Base-by-base conservation (phyloP, 108 stramenopile genomes). In the Pseudonitzschia multistriata region DNA sequence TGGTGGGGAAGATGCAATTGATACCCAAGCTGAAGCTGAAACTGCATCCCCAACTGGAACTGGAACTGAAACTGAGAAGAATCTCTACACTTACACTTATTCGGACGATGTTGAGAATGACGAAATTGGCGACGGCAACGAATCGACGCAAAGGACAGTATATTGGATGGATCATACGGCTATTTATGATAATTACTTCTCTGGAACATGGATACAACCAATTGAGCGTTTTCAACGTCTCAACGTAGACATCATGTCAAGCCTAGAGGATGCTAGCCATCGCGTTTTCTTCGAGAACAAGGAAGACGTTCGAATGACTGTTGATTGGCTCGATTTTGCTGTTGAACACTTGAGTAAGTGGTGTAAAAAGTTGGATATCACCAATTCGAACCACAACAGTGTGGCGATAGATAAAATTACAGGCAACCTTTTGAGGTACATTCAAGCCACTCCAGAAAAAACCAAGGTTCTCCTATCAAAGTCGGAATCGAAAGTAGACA, bases 311-410 rank as follows among this genome's bases (percentile, higher is more conserved):
- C 74, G 76, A 24, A 73, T 77, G 84, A 71, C 84, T 2, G 31
- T 42, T 4, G 84, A 85, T 69, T 85, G 81, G 81, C 48, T 82
- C 30, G 81, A 85, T 67, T 83, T 83, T 56, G 53, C 68, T 22
- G 73, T 85, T 30, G 84, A 85, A 71, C 81, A 85, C 62, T 71
- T 80, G 79, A 71, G 71, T 47, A 70, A 79, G 25, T 84, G 79
- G 79, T 79, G 71, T 45, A 69, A 84, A 67, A 28, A 49, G 40
- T 36, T 70, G 0, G 39, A 57, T 22, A 2, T 67, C 3, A 10
- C 22, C 28, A 30, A 10, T 59, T 14, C 29, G 3, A 10, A 59
- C 29, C 57, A 37, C 31, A 59, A 59, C n/a, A 29, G 29, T 59
- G 36, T 59, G 11, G 57, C 57, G 0, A 59, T 25, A 25, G 40